Conservation (phyloP, 2,329 filamentous ascomycete species). For the Fusarium irregulare region DNA sequence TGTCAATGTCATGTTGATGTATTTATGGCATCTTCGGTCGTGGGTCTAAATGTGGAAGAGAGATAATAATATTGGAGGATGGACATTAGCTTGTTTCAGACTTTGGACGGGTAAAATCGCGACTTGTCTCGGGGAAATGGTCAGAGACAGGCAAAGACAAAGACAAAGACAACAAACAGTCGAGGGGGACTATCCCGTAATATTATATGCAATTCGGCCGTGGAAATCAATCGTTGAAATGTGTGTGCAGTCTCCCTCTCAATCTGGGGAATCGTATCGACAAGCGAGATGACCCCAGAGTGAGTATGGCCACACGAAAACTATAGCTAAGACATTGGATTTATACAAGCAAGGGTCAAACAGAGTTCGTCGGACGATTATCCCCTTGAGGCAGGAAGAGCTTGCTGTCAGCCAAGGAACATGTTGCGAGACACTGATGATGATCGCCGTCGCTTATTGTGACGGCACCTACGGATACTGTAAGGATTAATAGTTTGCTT, state of each 20-base stretch:
- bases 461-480: constrained; percentile 4
- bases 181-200: not conserved
- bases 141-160: not conserved
- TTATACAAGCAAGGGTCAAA: constrained; percentile 8
- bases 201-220: not conserved
- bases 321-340: not conserved
- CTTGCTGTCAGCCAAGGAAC: constrained; percentile 8
- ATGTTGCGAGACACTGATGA: constrained; percentile 15
- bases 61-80: constrained; percentile 10
- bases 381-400: constrained; percentile 28
- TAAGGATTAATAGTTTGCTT: constrained; percentile 7
- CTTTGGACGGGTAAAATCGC: constrained; percentile 4
- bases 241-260: not conserved
- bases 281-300: constrained; percentile 27
- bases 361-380: constrained; percentile 18
- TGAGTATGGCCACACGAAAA: not conserved
- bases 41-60: constrained; percentile 8
- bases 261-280: constrained; percentile 16
- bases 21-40: constrained; percentile 14
- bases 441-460: constrained; percentile 22
- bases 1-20: constrained; percentile 1
- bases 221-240: not conserved
- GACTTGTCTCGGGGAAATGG: constrained; percentile 31
- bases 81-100: constrained; percentile 46
- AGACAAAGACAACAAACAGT: not conserved